Conservation (phyloP, 2,329 filamentous ascomycete genomes). For the Phoma sp. region DNA sequence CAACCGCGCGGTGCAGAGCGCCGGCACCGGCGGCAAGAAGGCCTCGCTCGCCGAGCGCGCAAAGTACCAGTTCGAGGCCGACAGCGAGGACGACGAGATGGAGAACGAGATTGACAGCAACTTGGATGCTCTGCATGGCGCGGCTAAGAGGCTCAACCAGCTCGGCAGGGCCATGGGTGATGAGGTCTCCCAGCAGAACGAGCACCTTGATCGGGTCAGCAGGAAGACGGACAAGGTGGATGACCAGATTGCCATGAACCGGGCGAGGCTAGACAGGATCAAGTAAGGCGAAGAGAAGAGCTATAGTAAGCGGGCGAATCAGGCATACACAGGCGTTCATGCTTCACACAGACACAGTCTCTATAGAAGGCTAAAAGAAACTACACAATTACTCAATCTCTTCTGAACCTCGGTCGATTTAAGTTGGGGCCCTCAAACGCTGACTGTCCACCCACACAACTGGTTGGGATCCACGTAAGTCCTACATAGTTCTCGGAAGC, state of each 20-base stretch:
- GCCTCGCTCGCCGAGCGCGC: slow-evolving; percentile 41
- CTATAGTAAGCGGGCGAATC: too few relatives aligned
- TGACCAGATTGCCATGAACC: slow-evolving; percentile 79
- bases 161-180: slow-evolving; percentile 75
- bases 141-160: slow-evolving; percentile 72
- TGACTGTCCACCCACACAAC: too few relatives aligned
- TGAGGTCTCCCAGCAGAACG: slow-evolving; percentile 79
- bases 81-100: slow-evolving; percentile 65
- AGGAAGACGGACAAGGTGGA: slow-evolving; percentile 81
- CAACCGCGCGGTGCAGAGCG: slow-evolving; percentile 22
- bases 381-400: too few relatives aligned
- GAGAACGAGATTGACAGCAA: slow-evolving; percentile 56
- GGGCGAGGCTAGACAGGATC: slow-evolving; percentile 71
- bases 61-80: slow-evolving; percentile 45
- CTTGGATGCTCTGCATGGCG: slow-evolving; percentile 61
- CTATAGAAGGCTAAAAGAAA: too few relatives aligned
- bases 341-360: too few relatives aligned
- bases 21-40: slow-evolving; percentile 20
- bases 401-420: too few relatives aligned
- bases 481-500: too few relatives aligned
- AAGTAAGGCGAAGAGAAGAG: slow-evolving; percentile 37
- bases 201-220: slow-evolving; percentile 76
- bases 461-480: too few relatives aligned
- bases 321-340: too few relatives aligned
- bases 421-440: too few relatives aligned